Conservation (phyloP, 208 protist genomes). For the Kentomonas sorsogonicus region DNA sequence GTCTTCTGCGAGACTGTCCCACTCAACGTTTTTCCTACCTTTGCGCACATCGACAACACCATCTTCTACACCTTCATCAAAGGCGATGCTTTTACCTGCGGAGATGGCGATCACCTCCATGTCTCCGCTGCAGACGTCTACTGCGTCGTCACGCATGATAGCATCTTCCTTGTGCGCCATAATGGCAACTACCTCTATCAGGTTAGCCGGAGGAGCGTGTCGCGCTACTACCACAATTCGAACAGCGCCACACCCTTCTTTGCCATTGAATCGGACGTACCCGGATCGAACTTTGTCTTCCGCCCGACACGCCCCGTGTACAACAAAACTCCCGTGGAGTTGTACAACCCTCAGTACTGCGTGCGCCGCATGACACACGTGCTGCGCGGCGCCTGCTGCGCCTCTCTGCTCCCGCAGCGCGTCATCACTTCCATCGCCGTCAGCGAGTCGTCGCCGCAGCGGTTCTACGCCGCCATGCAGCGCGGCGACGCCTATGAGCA, state of each 20-base stretch:
- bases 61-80: slow-evolving; percentile 55
- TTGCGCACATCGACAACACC: slow-evolving; percentile 45
- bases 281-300: slow-evolving; percentile 37
- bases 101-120: slow-evolving; percentile 13
- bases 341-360: slow-evolving; percentile 13
- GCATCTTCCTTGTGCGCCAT: slow-evolving; percentile 29
- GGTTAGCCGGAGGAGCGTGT: slow-evolving; percentile 15
- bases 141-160: slow-evolving; percentile 41
- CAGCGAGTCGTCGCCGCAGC: slow-evolving; percentile 17
- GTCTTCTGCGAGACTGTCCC: slow-evolving; percentile 55
- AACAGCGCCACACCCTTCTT: slow-evolving; percentile 21
- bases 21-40: slow-evolving; percentile 63
- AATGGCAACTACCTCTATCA: slow-evolving; percentile 23
- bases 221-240: slow-evolving; percentile 19
- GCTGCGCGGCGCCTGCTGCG: slow-evolving; percentile 22
- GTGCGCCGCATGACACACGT: slow-evolving; percentile 24
- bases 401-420: slow-evolving; percentile 24
- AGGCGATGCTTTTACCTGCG: slow-evolving; percentile 42
- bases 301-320: slow-evolving; percentile 31
- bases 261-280: slow-evolving; percentile 24
- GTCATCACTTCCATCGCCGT: slow-evolving; percentile 32
- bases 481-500: slow-evolving; percentile 26
- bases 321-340: slow-evolving; percentile 13
- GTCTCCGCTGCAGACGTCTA: slow-evolving; percentile 9
- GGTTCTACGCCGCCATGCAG: slow-evolving; percentile 26